Conservation (phyloP, 1,284 basidiomycete species). For the Papiliotrema fonsecae region DNA sequence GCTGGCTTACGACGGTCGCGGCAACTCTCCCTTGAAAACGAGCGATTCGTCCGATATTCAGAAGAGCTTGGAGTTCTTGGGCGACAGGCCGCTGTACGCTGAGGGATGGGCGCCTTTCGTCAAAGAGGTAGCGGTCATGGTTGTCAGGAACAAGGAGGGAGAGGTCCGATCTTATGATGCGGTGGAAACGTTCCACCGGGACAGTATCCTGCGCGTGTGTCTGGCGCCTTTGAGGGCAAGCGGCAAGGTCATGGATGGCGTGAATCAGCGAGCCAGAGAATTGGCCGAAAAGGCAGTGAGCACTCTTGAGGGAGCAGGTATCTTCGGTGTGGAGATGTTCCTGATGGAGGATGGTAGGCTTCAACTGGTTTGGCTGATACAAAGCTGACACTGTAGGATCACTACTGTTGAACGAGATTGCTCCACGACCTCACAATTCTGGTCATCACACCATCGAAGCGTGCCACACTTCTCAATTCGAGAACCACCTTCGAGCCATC, state of each 20-base stretch:
- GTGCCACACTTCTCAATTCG: slow-evolving; percentile 92
- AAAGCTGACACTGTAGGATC: slow-evolving; percentile 53
- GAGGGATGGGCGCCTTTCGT: slow-evolving; percentile 90
- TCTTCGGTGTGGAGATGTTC: slow-evolving; percentile 99
- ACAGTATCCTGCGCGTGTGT: slow-evolving; percentile 90
- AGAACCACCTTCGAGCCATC: slow-evolving; percentile 97
- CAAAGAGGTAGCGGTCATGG: slow-evolving; percentile 95
- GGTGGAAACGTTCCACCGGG: slow-evolving; percentile 93
- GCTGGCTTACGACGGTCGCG: slow-evolving; percentile 92
- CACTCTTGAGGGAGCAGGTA: slow-evolving; percentile 80
- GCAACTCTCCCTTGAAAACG: slow-evolving; percentile 74
- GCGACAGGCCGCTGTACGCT: slow-evolving; percentile 69
- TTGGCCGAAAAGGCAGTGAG: slow-evolving; percentile 80
- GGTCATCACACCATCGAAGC: slow-evolving; percentile 99
- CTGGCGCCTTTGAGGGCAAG: slow-evolving; percentile 65
- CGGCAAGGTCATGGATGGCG: slow-evolving; percentile 52
- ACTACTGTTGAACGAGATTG: slow-evolving; percentile 92
- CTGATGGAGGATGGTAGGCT: slow-evolving; percentile 73
- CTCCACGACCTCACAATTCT: slow-evolving; percentile 97
- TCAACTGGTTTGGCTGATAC: neutral
- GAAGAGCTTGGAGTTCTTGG: slow-evolving; percentile 64
- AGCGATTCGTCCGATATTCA: slow-evolving; percentile 53
- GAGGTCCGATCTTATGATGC: slow-evolving; percentile 80
- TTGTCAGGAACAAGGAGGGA: slow-evolving; percentile 73
- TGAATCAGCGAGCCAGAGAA: slow-evolving; percentile 61